Base-by-base conservation (phyloP, 176 grass and related monocot species). In the Zoysia japonica region DNA sequence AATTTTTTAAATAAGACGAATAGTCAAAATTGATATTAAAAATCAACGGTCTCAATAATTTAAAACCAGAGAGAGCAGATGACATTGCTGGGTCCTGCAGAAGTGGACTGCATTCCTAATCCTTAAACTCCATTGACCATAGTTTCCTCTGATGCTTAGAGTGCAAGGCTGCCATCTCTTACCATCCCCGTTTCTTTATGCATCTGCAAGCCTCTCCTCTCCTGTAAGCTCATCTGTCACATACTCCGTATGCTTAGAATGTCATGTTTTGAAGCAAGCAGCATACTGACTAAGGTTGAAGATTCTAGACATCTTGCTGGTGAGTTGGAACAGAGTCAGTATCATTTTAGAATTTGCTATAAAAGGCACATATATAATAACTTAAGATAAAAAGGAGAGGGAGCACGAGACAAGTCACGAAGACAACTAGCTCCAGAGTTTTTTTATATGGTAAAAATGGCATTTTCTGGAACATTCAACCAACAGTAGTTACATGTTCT, bases 41-140 rank as follows among this genome's bases (percentile, higher is more conserved):
- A 28, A 28, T 28, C 28, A 28, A 28, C 28, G 28, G 28, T 28
- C 0, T 28, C 28, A 28, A 28, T 28, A 28, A 28, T 28, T 28
- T 28, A 28, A 28, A 28, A 28, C 28, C 28, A 0, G 28, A 28
- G 28, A 0, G 28, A 28, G 75, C 65, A 37, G 52, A 69, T 72
- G 78, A 36, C 70, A 68, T 72, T 81, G n/a, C 70, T 47, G 81
- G 65, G 79, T 83, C 80, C 57, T 68, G 74, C 73, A 77, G 83
- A 89, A 87, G 77, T 74, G 67, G 87, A 94, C 83, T 74, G 84
- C 63, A 65, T 94, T 89, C 92, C 89, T 87, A 95, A 90, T 74
- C 73, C 64, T 75, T 64, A 64, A 78, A 83, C 84, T 74, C 62
- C 74, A 64, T 94, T 91, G 83, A 88, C 83, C 55, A 68, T 20